Evolutionary conservation across 2,329 filamentous ascomycete genomes (phyloP).

Genomic region (Ramichloridium luteum): DNA sequence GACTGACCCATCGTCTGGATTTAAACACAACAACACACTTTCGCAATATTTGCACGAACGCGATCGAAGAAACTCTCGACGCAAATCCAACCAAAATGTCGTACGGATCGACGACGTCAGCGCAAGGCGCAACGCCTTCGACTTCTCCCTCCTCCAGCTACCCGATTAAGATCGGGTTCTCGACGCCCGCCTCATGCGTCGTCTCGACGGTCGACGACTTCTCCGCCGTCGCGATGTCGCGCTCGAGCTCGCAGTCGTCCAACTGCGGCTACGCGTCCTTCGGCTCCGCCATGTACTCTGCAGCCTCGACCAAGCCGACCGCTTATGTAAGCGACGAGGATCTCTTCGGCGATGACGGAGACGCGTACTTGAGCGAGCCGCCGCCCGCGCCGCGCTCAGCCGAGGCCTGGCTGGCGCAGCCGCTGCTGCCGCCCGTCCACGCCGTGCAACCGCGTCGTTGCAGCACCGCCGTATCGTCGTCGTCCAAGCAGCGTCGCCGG

Average conservation of each 20-base stretch:
- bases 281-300: slow-evolving; percentile 10
- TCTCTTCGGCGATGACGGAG: slow-evolving; percentile 25
- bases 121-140: neutral
- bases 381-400: slow-evolving; percentile 24
- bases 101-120: neutral
- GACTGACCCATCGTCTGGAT: no score
- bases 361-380: slow-evolving; percentile 22
- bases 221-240: slow-evolving; percentile 22
- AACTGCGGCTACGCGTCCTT: neutral
- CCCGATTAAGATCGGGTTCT: slow-evolving; percentile 66
- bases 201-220: slow-evolving; percentile 76
- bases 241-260: neutral
- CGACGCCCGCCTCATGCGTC: slow-evolving; percentile 75
- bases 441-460: slow-evolving; percentile 11
- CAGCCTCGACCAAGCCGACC: slow-evolving; percentile 15
- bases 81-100: no score
- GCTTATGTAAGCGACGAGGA: slow-evolving; percentile 28
- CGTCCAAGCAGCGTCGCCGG: no score
- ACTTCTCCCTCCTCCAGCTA: neutral
- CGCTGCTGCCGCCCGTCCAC: slow-evolving; percentile 20
- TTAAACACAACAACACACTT: no score
- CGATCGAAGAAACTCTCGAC: no score
- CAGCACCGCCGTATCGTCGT: slow-evolving; percentile 6
- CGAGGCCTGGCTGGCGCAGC: slow-evolving; percentile 22
- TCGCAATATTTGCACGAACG: no score